Percentiles rank a stretch among this genome's conserved stretches.
These are phyloP conservation scores for Lentinula edodes DNA, from an alignment of 768 basidiomycete genomes.

Conservation along the genomic window DNA sequence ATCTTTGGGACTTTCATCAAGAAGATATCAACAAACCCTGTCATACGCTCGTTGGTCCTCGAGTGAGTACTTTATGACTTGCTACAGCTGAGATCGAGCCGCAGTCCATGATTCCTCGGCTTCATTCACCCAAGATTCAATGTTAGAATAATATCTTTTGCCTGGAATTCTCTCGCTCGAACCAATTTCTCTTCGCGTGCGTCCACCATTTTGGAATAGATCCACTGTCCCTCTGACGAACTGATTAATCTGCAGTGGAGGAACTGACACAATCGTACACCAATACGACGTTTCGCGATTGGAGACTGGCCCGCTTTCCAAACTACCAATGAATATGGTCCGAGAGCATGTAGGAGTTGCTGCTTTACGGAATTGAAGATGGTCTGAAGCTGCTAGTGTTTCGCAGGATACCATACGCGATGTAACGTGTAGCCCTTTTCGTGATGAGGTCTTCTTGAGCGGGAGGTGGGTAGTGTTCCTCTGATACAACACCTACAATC, in stretches of 20 bases:
- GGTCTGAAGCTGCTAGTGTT: not conserved
- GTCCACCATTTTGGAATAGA: conserved; percentile 18
- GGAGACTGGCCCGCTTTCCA: conserved; percentile 11
- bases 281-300: conserved; percentile 48
- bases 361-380: conserved; percentile 9
- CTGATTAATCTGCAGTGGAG: conserved; percentile 36
- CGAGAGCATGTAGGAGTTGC: conserved; percentile 1
- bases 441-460: conserved; percentile 65
- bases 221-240: not conserved
- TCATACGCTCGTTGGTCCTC: conserved; percentile 40
- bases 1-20: conserved; percentile 65
- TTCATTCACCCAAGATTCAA: conserved; percentile 9
- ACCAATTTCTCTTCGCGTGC: conserved; percentile 61
- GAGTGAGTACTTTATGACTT: conserved; percentile 21
- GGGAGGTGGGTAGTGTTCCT: conserved; percentile 43
- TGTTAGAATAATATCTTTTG: conserved; percentile 64
- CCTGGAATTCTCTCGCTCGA: conserved; percentile 64
- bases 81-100: not conserved
- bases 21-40: conserved; percentile 42
- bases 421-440: conserved; percentile 58
- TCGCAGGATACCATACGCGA: conserved; percentile 60
- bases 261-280: conserved; percentile 43
- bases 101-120: not conserved
- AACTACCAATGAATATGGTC: not conserved
- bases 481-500: not conserved